Evolutionary conservation across 306 rosid species (phyloP), one percentile per base, ranked within the genome.

Genomic region (Comarum palustre): DNA sequence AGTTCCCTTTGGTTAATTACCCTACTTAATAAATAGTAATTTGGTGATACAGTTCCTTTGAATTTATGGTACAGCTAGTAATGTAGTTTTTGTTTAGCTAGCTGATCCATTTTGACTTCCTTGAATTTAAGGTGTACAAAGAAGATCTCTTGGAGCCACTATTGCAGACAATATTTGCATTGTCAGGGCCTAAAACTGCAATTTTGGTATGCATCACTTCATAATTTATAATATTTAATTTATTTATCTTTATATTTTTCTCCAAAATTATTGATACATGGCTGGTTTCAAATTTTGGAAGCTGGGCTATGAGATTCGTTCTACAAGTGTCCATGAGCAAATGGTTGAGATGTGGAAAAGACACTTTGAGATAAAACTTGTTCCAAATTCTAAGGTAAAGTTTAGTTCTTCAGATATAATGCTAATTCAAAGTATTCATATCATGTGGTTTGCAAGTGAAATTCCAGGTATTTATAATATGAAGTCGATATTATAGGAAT

Each of bases 281-380:
- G 43, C 61, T 75, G 61, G 10, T 69, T 75, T 79, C 64, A 4
- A 52, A 29, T 70, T 52, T 66, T 41, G 78, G 84, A 86, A 94
- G 98, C 73, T 94, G 91, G 97, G 98, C 10, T 89, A 85, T 77
- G 98, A 91, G 86, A 91, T 93, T 82, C 96, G 97, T 17, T 81
- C 87, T 22, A 91, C 94, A 8, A 75, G 51, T 64, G 92, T 94
- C 82, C 98, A 94, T 20, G 98, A 89, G 79, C 89, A 88, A 90
- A 91, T 89, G 97, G 96, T 94, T 73, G 78, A 88, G 72, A 88
- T 91, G 98, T 94, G 97, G 96, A 91, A 72, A 79, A 68, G 73
- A 77, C 72, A 81, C 74, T 94, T 94, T 15, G 89, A 91, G 17
- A 84, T 94, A 75, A 94, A 91, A 81, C 86, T 79, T 47, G 83